Base-by-base conservation (phyloP, 805 yeast species). In the Ascoidea rubescens region DNA sequence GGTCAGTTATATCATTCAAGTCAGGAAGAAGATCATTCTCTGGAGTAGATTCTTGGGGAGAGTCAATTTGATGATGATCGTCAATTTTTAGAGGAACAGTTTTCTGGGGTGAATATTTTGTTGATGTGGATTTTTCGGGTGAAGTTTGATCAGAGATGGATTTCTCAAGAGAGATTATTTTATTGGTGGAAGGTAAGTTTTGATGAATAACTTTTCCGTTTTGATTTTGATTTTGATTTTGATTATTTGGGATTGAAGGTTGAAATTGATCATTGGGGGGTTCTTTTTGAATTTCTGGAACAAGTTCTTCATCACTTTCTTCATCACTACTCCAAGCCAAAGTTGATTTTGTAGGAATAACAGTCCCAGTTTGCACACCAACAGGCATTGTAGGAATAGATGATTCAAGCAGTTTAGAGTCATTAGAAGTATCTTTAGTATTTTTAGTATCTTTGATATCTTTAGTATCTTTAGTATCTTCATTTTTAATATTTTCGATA, bases 311-410 rank as follows among this genome's bases (percentile, higher is more conserved):
- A 1, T 71, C 77, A 2, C 78, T 87, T 49, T 83, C 93, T 55
- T 84, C 95, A 57, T 84, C 95, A 51, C 89, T 84, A 14, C 91
- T 84, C 89, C 96, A 93, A 4, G 90, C 82, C 63, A 91, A 72
- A 47, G 83, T 79, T 0, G 96, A 87, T 64, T 85, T 87, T 31
- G 84, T 77, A 0, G 97, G 96, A n/a, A 85, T 79, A 4, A 91
- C 82, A 4, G 83, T 79, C 5, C 85, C 76, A 10, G 84, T 65
- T 56, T 80, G 87, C 14, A 79, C 64, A 1, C 82, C 75, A 12
- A 71, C 62, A 17, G 63, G 57, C 4, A 64, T 59, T 3, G 64
- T 54, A 4, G 51, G 31, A 42, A 47, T 50, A 31, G 48, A 44
- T 28, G 48, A 48, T 42, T 30, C 49, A 14, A 21, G 12, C 42